A percentile compares a stretch with the other conserved stretches of the same genome.
These are phyloP conservation scores for Breynia disticha DNA, from an alignment of 441 rosid genomes.

Conservation along the genomic window DNA sequence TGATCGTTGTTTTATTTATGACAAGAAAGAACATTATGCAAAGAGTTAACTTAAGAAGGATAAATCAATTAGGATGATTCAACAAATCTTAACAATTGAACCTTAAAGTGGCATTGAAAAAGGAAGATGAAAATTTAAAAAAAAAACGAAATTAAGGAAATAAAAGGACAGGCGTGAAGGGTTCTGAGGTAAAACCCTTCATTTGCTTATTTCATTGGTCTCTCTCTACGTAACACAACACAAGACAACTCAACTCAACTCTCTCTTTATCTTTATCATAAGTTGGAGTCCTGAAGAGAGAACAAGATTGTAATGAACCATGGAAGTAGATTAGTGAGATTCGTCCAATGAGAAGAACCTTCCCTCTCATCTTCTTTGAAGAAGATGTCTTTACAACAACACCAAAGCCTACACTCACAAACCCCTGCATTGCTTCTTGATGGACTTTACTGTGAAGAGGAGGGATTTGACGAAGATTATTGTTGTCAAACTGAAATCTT, in stretches of 20 bases:
- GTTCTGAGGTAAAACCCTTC: constrained; percentile 37
- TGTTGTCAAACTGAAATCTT: constrained; percentile 12
- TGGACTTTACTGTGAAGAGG: constrained; percentile 70
- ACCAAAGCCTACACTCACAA: constrained; percentile 25
- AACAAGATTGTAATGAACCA: constrained; percentile 11
- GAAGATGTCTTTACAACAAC: constrained; percentile 48
- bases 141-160: neutral
- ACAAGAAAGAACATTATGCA: too few relatives aligned
- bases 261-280: constrained; percentile 1
- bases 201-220: constrained; percentile 23
- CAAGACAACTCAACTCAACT: constrained; percentile 4
- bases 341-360: constrained; percentile 49
- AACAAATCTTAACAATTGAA: too few relatives aligned
- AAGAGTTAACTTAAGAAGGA: too few relatives aligned
- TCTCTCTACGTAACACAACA: neutral
- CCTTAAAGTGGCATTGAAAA: too few relatives aligned
- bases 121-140: neutral
- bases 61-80: too few relatives aligned
- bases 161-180: constrained; percentile 1
- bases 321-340: constrained; percentile 3
- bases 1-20: too few relatives aligned
- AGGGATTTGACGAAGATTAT: constrained; percentile 36
- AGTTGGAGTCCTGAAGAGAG: constrained; percentile 10
- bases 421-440: constrained; percentile 34
- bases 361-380: constrained; percentile 40